Base-by-base conservation (phyloP, 345 rosid species). In the Eucalyptus viminalis region DNA sequence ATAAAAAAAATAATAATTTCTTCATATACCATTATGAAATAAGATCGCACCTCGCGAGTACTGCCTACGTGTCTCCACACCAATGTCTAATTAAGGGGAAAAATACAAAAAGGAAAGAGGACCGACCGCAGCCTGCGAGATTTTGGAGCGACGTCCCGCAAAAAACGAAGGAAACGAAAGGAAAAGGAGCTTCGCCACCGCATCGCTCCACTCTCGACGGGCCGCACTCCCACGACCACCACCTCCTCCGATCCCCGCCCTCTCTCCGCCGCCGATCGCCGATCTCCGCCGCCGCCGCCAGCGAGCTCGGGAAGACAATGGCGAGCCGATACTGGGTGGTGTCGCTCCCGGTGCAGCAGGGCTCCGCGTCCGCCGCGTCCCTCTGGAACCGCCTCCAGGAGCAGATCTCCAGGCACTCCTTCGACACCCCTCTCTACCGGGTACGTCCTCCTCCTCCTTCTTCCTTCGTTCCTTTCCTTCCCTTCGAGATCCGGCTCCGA, bases 351-450 rank as follows among this genome's bases (percentile, higher is more conserved):
- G 98, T 95, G 91, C 96, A 94, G 89, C 96, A 94, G 89, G 94
- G 93, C 92, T 96, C 98, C 65, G 94, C 96, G 58, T 89, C 97
- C n/a, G 94, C 97, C 62, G 87, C 97, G 29, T 47, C 99, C 86
- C 90, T 95, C 11, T 97, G 99, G 99, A 95, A 93, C 90, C 93
- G 92, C 29, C 90, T 98, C 22, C 99, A 95, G 86, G 99, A 97
- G 19, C 98, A 96, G 93, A 96, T 98, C 96, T 98, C 99, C 81
- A 95, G 93, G 92, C 95, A 94, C 93, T 97, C 99, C 92, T 98
- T 98, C 90, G 99, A 98, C 87, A 98, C 99, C 87, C 99, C 97
- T 76, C 94, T 98, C 87, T 97, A 98, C 93, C 95, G 99, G 94
- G 99, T 98, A 93, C 58, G 10, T 89, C 83, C 40, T 62, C 81